Evolutionary conservation across 2,329 filamentous ascomycete genomes (phyloP), one percentile per base, ranked within the genome.

Genomic region (Biscogniauxia mediterranea): DNA sequence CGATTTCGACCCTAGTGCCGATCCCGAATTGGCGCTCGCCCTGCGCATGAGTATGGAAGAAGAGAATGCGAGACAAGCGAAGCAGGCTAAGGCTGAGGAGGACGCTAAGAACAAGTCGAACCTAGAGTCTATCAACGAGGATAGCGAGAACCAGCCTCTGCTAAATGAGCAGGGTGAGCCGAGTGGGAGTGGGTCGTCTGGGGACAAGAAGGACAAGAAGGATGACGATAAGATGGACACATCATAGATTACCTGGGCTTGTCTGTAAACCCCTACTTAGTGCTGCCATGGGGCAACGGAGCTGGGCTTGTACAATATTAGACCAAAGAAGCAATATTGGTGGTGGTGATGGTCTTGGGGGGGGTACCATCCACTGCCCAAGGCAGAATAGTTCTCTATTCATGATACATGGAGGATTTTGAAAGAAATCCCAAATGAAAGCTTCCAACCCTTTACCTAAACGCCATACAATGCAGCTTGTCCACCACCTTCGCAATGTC

Each of bases 31-130:
- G 72, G 95, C 95, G 21, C 86, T 99, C 69, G 95, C 95, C 57
- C 81, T 99, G 74, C 89, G 95, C 66, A 97, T 99, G 92, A 96
- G 92, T 77, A 92, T 96, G 85, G 95, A 99, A 76, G 95, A 99
- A 75, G 95, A 99, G 79, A 96, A 96, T 81, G 93, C 93, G 64
- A 84, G 95, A 71, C 89, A 96, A 78, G 93, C 97, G 76, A 92
- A 92, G 79, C 87, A 90, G 72, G 91, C 89, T 69, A 87, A 88
- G 70, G 87, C 92, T 65, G 89, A 91, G 69, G 89, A 91, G 68
- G 85, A 87, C 68, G 84, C 86, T 52, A 85, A 90, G 58, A 86
- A 87, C 68, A 94, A 93, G 80, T 86, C 86, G 52, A 86, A 87
- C 53, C 81, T 98, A 68, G 92, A 93, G 72, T 87, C 87, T 54